Evolutionary conservation across 805 yeast genomes (phyloP), one percentile per base, ranked within the genome.

Genomic region (Cyberlindnera misumaiensis): DNA sequence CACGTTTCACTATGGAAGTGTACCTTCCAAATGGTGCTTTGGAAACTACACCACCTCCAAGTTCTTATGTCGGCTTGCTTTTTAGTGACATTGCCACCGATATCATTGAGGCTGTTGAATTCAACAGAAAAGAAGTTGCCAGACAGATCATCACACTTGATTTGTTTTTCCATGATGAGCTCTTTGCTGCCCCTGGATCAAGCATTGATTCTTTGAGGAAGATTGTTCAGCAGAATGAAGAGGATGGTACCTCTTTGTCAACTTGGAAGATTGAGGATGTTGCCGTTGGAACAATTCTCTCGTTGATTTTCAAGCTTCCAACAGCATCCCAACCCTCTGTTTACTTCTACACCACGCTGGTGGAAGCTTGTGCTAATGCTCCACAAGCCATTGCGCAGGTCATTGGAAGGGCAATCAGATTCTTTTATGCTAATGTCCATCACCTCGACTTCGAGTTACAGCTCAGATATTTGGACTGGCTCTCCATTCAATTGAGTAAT

Each of bases 251-350:
- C 10, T 36, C 44, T 25, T 11, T 17, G 49, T 75, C 94, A 1
- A 87, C 96, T 0, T 87, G 85, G 83, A 93, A 93, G 57, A 74
- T 88, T 42, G 98, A 93, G 60, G 96, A 89, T 56, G 68, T 89
- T 30, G 85, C 90, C 0, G 73, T 89, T 27, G 97, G 93, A 56
- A 76, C 84, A 32, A 77, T 89, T 30, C 67, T 90, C 44, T 75
- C 86, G 18, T 73, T 85, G 63, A 73, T 89, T 49, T 83, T 86
- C 64, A 76, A 77, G 42, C 67, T 90, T 36, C 95, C 96, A 4
- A 51, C 62, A 2, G 65, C 85, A 1, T 69, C 80, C 22, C 78
- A 81, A 43, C 78, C 80, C 15, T 73, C 67, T 11, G 82, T 88
- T 22, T 93, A 88, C 59, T 93, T 83, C 61, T 85, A 86, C 60